phyloP scores from a whole-genome alignment of 192 early-diverging fungal species.

The Coemansia sp. region DNA sequence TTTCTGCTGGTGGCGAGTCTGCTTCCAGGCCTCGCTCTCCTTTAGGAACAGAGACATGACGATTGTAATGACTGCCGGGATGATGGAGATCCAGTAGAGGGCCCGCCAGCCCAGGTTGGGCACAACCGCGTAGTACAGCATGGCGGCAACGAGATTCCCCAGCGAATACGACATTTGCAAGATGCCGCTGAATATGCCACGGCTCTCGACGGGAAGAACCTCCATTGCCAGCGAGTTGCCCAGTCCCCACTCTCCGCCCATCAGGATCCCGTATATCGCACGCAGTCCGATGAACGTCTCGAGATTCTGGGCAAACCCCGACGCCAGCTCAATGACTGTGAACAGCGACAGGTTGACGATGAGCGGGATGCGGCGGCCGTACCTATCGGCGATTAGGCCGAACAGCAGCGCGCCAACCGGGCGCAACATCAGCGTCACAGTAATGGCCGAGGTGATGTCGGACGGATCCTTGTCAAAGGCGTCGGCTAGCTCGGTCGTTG shows the following conservation, averaged over 20 bases:
- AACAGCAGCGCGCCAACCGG: conserved; percentile 69
- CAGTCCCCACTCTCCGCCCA: conserved; percentile 74
- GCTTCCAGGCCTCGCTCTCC: conserved; percentile 54
- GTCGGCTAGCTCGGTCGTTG: conserved; percentile 52
- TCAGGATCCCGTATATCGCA: conserved; percentile 54
- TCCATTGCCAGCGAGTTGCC: conserved; percentile 69
- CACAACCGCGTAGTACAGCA: conserved; percentile 55
- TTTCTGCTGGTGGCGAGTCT: conserved; percentile 22
- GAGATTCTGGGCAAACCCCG: conserved; percentile 60
- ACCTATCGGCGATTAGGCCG: conserved; percentile 61
- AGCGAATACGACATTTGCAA: conserved; percentile 67
- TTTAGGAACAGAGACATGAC: conserved; percentile 58
- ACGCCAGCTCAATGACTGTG: conserved; percentile 56
- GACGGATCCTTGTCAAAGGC: conserved; percentile 54
- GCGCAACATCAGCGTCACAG: conserved; percentile 62
- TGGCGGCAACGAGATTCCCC: conserved; percentile 60
- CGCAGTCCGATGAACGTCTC: conserved; percentile 57
- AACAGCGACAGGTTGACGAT: conserved; percentile 61
- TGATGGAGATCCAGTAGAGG: conserved; percentile 62
- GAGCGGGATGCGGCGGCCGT: conserved; percentile 62
- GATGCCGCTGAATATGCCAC: conserved; percentile 71
- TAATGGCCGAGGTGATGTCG: conserved; percentile 58
- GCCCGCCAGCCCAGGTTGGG: conserved; percentile 59
- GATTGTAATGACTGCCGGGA: conserved; percentile 54
- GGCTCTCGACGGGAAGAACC: conserved; percentile 56